These are phyloP conservation scores for Scheffersomyces stipitis DNA, from an alignment of 805 yeast genomes.

Conservation along the genomic window DNA sequence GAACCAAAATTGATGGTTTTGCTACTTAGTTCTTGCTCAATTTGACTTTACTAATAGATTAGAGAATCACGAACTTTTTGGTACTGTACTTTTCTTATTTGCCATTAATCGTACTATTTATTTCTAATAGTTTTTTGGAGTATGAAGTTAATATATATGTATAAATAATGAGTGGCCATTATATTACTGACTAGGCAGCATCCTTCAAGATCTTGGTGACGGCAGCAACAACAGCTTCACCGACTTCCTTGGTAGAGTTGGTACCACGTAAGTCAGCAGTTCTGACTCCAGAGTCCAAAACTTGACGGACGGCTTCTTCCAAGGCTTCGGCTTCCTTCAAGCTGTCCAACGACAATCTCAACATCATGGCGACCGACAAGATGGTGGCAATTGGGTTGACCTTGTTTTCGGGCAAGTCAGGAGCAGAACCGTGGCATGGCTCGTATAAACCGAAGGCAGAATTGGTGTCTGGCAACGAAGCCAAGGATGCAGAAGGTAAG, in stretches of 20 bases:
- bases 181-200: constrained; percentile 11
- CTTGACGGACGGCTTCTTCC: constrained; percentile 83
- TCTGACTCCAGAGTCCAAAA: constrained; percentile 79
- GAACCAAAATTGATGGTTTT: no score
- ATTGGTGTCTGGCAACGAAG: constrained; percentile 95
- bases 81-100: no score
- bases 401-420: constrained; percentile 82
- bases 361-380: constrained; percentile 96
- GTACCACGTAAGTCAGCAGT: constrained; percentile 91
- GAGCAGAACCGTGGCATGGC: constrained; percentile 99
- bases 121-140: no score
- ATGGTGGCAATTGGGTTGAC: constrained; percentile 97
- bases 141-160: no score
- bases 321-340: constrained; percentile 83
- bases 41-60: no score
- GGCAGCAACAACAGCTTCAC: constrained; percentile 84
- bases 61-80: no score
- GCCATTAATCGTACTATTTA: no score
- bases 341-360: constrained; percentile 82
- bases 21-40: no score
- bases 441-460: constrained; percentile 94
- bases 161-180: no score
- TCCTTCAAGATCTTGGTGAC: constrained; percentile 53
- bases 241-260: constrained; percentile 85
- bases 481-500: constrained; percentile 93